phyloP scores from a whole-genome alignment of 345 rosid genomes.

The Angophora floribunda region DNA sequence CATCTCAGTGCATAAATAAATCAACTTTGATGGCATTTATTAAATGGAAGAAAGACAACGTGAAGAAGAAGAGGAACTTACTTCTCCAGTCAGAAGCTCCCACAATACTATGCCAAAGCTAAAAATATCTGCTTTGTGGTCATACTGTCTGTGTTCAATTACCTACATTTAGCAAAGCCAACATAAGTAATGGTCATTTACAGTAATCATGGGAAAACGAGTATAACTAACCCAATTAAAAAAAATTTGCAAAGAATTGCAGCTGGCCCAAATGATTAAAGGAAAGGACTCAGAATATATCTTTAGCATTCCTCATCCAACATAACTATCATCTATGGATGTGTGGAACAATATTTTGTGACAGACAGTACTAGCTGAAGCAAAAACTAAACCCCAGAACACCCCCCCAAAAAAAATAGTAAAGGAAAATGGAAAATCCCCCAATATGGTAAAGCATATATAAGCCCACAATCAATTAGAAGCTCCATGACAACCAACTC shows the following conservation, averaged over 20 bases:
- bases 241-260: background rate
- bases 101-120: constrained; percentile 83
- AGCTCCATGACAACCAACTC: background rate
- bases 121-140: constrained; percentile 88
- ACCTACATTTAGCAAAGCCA: constrained; percentile 47
- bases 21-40: background rate
- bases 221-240: background rate
- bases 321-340: background rate
- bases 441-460: background rate
- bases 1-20: background rate
- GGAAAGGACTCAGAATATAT: background rate
- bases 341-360: background rate
- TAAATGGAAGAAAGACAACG: background rate
- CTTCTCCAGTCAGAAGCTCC: constrained; percentile 96
- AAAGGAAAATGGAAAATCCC: background rate
- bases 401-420: no score
- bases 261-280: background rate
- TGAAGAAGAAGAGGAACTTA: constrained; percentile 9
- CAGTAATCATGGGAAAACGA: background rate
- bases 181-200: background rate
- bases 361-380: background rate
- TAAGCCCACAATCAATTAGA: background rate
- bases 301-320: background rate
- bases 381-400: background rate
- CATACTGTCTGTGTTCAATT: constrained; percentile 86